Evolutionary conservation across 1,284 basidiomycete genomes (phyloP).

Genomic region (Pseudozyma hubeiensis): DNA sequence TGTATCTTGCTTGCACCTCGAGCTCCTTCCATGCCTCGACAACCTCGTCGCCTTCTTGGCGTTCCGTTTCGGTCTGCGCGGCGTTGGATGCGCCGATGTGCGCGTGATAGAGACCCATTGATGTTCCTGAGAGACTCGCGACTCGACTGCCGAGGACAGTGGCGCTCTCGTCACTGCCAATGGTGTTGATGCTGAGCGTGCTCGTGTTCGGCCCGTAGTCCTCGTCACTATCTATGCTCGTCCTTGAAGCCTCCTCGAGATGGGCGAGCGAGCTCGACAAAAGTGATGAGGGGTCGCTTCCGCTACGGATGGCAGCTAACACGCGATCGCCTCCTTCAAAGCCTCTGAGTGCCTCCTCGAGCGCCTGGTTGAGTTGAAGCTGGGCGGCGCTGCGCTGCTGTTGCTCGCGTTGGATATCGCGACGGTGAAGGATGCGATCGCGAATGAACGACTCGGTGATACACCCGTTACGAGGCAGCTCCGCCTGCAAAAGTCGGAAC

Average conservation of each 20-base stretch:
- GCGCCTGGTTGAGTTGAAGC: slow-evolving; percentile 42
- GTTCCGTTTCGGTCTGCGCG: slow-evolving; percentile 6
- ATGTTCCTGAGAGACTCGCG: slow-evolving; percentile 31
- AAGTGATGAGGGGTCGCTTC: neutral
- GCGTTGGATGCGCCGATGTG: neutral
- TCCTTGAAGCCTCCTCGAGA: slow-evolving; percentile 8
- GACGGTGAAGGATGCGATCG: slow-evolving; percentile 18
- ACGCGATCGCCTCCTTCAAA: slow-evolving; percentile 34
- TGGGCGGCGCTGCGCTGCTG: slow-evolving; percentile 34
- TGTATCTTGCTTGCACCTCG: slow-evolving; percentile 42
- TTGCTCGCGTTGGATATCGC: slow-evolving; percentile 13
- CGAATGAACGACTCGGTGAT: slow-evolving; percentile 25
- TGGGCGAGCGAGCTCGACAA: neutral
- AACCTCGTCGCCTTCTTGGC: slow-evolving; percentile 40
- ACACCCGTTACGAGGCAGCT: slow-evolving; percentile 15
- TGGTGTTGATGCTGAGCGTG: slow-evolving; percentile 48
- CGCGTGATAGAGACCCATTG: slow-evolving; percentile 21
- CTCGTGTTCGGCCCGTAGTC: slow-evolving; percentile 42
- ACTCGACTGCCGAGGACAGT: slow-evolving; percentile 43
- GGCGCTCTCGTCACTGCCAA: slow-evolving; percentile 49
- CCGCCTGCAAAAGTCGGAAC: slow-evolving; percentile 17
- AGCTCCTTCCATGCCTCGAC: slow-evolving; percentile 42
- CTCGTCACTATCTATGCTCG: slow-evolving; percentile 42
- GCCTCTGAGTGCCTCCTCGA: slow-evolving; percentile 43
- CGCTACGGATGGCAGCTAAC: slow-evolving; percentile 32